A percentile compares a stretch with the other conserved stretches of the same genome.
These are phyloP conservation scores for Trifolium dubium DNA, from an alignment of 306 rosid species.

Conservation along the genomic window DNA sequence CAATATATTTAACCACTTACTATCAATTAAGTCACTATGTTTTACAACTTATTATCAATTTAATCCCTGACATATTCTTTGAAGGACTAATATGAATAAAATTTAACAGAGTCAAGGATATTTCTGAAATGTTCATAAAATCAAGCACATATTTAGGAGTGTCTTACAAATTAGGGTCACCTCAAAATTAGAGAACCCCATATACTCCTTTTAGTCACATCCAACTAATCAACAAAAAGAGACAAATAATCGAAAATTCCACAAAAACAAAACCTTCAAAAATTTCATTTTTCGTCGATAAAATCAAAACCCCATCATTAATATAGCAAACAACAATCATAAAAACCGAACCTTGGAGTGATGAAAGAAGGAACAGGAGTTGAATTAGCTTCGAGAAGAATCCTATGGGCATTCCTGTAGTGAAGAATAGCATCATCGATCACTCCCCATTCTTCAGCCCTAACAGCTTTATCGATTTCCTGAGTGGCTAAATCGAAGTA, in stretches of 20 bases:
- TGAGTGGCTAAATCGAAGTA: constrained; percentile 85
- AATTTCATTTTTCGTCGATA: neutral
- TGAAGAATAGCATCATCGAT: constrained; percentile 78
- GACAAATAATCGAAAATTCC: neutral
- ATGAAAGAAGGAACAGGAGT: constrained; percentile 78
- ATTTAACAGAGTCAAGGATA: too few relatives aligned
- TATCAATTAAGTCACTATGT: too few relatives aligned
- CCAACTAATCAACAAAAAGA: neutral
- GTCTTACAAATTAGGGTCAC: too few relatives aligned
- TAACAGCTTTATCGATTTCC: constrained; percentile 90
- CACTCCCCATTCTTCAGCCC: constrained; percentile 98
- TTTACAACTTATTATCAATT: too few relatives aligned
- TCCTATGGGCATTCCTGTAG: constrained; percentile 76
- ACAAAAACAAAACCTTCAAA: constrained; percentile 7
- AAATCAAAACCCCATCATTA: constrained; percentile 2
- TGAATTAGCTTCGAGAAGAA: constrained; percentile 80
- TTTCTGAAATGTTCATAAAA: too few relatives aligned
- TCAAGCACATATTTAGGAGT: too few relatives aligned
- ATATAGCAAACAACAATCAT: neutral
- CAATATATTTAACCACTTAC: too few relatives aligned
- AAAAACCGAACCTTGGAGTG: constrained; percentile 55
- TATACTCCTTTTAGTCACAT: too few relatives aligned
- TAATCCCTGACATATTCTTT: neutral
- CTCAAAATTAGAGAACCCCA: too few relatives aligned
- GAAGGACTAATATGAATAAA: too few relatives aligned